Conservation (phyloP, 306 rosid genomes). For the Acacia acuminata region DNA sequence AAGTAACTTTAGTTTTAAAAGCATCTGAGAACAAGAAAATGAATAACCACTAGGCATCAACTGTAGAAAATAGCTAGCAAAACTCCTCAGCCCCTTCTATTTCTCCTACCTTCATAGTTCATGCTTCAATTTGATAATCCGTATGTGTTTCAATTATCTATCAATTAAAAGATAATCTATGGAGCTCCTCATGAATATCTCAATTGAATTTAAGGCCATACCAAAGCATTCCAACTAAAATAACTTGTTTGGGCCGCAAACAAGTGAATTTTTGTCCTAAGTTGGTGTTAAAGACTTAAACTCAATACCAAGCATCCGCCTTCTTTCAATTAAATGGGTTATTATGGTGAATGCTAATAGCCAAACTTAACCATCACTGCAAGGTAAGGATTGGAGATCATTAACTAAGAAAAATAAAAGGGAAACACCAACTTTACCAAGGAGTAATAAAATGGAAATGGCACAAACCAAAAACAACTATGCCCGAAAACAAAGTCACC, state of each 20-base stretch:
- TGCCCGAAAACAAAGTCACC: not conserved
- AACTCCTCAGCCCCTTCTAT: not conserved
- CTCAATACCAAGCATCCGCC: not conserved
- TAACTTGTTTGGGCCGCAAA: not conserved
- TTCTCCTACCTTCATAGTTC: not conserved
- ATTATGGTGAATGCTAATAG: not conserved
- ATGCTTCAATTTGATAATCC: not conserved
- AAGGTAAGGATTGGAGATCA: slow-evolving; percentile 17
- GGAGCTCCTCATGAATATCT: not conserved
- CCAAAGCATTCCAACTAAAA: slow-evolving; percentile 18
- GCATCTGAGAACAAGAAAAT: not conserved
- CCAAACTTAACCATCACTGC: slow-evolving; percentile 22
- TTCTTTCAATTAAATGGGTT: slow-evolving; percentile 14
- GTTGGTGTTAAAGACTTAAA: no score
- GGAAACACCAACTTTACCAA: slow-evolving; percentile 2
- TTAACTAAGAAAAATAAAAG: not conserved
- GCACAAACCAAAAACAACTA: not conserved
- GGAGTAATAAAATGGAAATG: slow-evolving; percentile 1
- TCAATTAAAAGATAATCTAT: not conserved
- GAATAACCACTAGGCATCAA: not conserved
- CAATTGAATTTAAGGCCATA: not conserved
- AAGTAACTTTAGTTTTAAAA: not conserved
- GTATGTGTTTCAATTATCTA: not conserved
- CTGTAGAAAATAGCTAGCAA: not conserved
- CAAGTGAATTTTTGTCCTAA: no score